A percentile compares a stretch with the other conserved stretches of the same genome.
Evolutionary conservation across 108 stramenopile genomes (phyloP).

Genomic region (Chaetoceros muelleri): DNA sequence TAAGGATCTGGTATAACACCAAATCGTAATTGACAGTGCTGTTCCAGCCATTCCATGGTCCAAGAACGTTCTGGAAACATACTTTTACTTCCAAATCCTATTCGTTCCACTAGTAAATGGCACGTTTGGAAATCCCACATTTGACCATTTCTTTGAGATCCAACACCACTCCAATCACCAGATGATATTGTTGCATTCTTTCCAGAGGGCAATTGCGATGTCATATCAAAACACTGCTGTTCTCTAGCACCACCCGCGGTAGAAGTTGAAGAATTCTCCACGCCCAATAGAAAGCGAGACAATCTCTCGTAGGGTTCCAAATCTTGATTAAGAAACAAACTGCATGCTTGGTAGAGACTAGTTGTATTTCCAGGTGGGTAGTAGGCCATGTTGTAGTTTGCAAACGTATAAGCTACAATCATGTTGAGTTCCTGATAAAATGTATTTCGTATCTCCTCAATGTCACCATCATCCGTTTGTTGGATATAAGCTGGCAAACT

Average conservation of each 20-base stretch:
- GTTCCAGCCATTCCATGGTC: slow-evolving; percentile 34
- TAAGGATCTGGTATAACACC: slow-evolving; percentile 47
- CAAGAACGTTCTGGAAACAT: slow-evolving; percentile 68
- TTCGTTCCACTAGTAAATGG: slow-evolving; percentile 43
- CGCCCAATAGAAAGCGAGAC: neutral
- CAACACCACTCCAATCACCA: slow-evolving; percentile 60
- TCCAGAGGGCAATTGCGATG: slow-evolving; percentile 45
- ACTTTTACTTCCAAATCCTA: slow-evolving; percentile 40
- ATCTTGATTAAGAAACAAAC: slow-evolving; percentile 31
- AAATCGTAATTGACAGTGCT: slow-evolving; percentile 55
- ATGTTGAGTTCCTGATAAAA: slow-evolving; percentile 33
- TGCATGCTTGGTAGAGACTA: slow-evolving; percentile 36
- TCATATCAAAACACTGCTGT: slow-evolving; percentile 47
- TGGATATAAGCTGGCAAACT: slow-evolving; percentile 40
- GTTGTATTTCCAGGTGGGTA: slow-evolving; percentile 56
- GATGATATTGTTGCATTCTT: slow-evolving; percentile 40
- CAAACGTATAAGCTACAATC: slow-evolving; percentile 44
- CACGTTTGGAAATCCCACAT: slow-evolving; percentile 80
- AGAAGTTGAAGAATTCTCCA: neutral
- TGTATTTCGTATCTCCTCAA: neutral
- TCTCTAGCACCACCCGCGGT: slow-evolving; percentile 10
- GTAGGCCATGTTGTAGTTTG: slow-evolving; percentile 62
- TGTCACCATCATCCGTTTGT: slow-evolving; percentile 5
- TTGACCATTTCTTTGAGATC: slow-evolving; percentile 39
- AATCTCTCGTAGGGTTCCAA: slow-evolving; percentile 12